phyloP scores from a whole-genome alignment of 2,329 filamentous ascomycete species.

The Blastomyces parvus region DNA sequence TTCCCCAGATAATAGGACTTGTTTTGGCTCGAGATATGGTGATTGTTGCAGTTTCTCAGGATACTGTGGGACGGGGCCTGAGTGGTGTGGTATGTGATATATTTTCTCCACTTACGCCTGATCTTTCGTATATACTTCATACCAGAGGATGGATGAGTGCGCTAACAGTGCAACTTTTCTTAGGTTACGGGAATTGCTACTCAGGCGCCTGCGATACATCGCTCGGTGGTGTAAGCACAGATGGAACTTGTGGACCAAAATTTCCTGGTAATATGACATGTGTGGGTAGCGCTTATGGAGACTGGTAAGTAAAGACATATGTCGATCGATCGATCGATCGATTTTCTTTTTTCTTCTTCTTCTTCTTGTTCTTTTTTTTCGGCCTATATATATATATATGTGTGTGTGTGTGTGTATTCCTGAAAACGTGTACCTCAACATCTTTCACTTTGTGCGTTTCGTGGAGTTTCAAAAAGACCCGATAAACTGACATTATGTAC shows the following conservation, averaged over 20 bases:
- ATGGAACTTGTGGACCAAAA: slow-evolving; percentile 7
- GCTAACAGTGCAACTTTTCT: not conserved
- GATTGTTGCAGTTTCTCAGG: not conserved
- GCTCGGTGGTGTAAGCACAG: not conserved
- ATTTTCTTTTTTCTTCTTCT: no score
- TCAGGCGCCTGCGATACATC: slow-evolving; percentile 7
- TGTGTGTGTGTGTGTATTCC: no score
- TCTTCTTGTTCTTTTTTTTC: not conserved
- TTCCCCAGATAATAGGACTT: slow-evolving; percentile 13
- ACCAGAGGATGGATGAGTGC: not conserved
- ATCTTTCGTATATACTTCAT: not conserved
- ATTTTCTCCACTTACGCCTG: not conserved
- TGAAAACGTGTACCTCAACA: not conserved
- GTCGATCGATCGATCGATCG: not conserved
- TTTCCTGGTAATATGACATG: slow-evolving; percentile 8
- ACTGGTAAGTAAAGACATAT: slow-evolving; percentile 12
- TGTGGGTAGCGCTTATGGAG: slow-evolving; percentile 10
- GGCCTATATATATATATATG: no score
- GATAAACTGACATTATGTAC: not conserved
- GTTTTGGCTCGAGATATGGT: slow-evolving; percentile 12
- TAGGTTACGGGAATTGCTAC: slow-evolving; percentile 8
- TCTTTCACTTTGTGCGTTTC: not conserved
- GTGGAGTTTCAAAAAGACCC: not conserved
- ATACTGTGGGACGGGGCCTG: not conserved
- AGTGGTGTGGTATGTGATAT: slow-evolving; percentile 5